Evolutionary conservation across 306 rosid species (phyloP), one percentile per base, ranked within the genome.

Genomic region (Oemleria cerasiformis): DNA sequence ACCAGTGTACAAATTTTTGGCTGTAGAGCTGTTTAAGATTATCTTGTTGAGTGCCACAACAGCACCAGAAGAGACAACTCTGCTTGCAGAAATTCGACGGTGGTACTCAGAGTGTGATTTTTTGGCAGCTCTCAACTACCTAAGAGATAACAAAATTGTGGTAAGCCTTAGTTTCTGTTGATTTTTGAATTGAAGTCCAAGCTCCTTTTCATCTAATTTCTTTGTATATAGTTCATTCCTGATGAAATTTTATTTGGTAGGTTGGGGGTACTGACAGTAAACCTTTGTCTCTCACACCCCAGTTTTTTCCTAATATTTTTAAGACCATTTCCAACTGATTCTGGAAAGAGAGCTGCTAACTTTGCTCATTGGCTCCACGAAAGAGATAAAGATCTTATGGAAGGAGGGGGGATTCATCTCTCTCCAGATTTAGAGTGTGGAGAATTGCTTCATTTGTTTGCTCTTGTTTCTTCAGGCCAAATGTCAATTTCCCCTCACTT

Each of bases 391-490:
- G 97, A 81, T 69, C 92, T 90, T 13, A 72, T 61, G 66, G 86
- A 73, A 68, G 73, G 78, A 68, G 72, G 78, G 55, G 96, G 92
- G 53, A 47, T 81, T 64, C 49, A 80, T 80, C 92, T 90, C 75
- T 20, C 80, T 21, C 84, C 80, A 65, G 90, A 88, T 73, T 79
- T 93, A 65, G 89, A 90, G 54, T 93, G 97, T 56, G 98, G 98
- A 43, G 96, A 90, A 43, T 41, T 86, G 63, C 86, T 90, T 68
- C 92, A 80, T 84, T 79, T 90, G 88, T 90, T 90, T 77, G 96
- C 93, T 82, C 77, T 87, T 79, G 85, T 87, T 75, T 87, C 92
- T 63, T 84, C 81, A 6, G 93, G 93, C 59, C 90, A 90, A 73
- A 77, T 93, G 81, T 88, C 89, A 49, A 84, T 93, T 75, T 79